phyloP scores from a whole-genome alignment of 2,329 filamentous ascomycete species.

The Alternaria hordeiaustralica region DNA sequence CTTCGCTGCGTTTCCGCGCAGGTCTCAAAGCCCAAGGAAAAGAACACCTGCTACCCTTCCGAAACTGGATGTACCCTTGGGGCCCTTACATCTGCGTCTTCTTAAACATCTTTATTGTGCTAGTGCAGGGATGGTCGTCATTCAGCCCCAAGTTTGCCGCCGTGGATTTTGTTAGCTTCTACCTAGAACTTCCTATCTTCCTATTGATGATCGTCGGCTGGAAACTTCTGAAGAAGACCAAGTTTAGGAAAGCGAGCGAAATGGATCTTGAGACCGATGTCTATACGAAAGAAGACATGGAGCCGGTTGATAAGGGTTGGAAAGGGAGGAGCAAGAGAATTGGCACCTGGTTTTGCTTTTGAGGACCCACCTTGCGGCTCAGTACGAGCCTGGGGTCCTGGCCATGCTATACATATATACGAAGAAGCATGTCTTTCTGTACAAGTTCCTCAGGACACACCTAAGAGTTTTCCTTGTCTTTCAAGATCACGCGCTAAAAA shows the following conservation, averaged over 20 bases:
- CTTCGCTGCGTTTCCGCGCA: conserved; percentile 64
- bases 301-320: conserved; percentile 31
- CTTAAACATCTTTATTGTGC: conserved; percentile 37
- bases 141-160: conserved; percentile 58
- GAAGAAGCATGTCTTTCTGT: background rate
- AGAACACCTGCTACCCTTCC: conserved; percentile 56
- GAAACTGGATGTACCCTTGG: conserved; percentile 65
- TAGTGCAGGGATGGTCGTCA: conserved; percentile 52
- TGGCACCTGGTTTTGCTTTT: conserved; percentile 40
- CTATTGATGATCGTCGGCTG: conserved; percentile 35
- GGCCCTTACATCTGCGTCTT: conserved; percentile 51
- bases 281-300: conserved; percentile 39
- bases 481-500: background rate
- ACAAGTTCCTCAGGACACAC: background rate
- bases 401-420: background rate
- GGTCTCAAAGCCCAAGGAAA: conserved; percentile 55
- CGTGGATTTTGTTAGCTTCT: conserved; percentile 58
- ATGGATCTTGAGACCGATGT: conserved; percentile 43
- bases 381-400: background rate
- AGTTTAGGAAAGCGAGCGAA: conserved; percentile 30
- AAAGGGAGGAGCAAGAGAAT: conserved; percentile 28
- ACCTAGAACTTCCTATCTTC: conserved; percentile 51
- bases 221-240: conserved; percentile 40
- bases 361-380: background rate
- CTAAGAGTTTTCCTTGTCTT: fast-evolving